These are phyloP conservation scores for Diplocarpon rosae DNA, from an alignment of 2,329 filamentous ascomycete genomes.

Conservation along the genomic window DNA sequence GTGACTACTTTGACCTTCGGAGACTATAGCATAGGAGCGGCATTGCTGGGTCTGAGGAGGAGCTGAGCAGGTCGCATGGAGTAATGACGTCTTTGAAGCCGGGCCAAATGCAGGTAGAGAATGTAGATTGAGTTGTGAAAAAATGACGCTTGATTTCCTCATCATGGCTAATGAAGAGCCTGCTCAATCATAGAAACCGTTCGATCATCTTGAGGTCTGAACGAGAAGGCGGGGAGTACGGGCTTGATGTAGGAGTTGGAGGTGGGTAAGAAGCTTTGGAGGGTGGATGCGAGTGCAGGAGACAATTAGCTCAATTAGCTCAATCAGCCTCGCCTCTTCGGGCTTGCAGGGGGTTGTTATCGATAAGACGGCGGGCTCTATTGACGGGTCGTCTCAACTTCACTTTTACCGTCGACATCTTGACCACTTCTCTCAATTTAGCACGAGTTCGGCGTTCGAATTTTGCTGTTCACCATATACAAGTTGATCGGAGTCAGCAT, in stretches of 20 bases:
- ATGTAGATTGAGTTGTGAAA: conserved; percentile 30
- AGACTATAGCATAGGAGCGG: conserved; percentile 30
- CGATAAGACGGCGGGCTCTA: background rate
- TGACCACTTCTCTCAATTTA: no score
- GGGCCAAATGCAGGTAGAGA: conserved; percentile 23
- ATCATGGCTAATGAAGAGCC: conserved; percentile 30
- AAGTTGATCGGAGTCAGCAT: no score
- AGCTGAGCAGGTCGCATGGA: conserved; percentile 3
- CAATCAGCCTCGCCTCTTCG: no score
- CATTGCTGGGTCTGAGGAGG: conserved; percentile 14
- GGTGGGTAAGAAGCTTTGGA: background rate
- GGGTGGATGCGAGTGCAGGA: background rate
- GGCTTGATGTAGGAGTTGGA: background rate
- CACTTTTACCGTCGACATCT: no score
- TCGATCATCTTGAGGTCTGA: conserved; percentile 3
- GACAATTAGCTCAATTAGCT: no score
- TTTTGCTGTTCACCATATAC: no score
- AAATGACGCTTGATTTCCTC: conserved; percentile 32
- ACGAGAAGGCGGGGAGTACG: background rate
- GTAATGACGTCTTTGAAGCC: conserved; percentile 25
- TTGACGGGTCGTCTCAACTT: background rate
- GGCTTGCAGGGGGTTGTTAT: background rate
- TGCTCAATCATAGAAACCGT: conserved; percentile 7
- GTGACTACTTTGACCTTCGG: conserved; percentile 28
- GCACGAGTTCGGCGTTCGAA: no score